Evolutionary conservation across 345 rosid species (phyloP), one percentile per base, ranked within the genome.

Genomic region (Populus deltoides): DNA sequence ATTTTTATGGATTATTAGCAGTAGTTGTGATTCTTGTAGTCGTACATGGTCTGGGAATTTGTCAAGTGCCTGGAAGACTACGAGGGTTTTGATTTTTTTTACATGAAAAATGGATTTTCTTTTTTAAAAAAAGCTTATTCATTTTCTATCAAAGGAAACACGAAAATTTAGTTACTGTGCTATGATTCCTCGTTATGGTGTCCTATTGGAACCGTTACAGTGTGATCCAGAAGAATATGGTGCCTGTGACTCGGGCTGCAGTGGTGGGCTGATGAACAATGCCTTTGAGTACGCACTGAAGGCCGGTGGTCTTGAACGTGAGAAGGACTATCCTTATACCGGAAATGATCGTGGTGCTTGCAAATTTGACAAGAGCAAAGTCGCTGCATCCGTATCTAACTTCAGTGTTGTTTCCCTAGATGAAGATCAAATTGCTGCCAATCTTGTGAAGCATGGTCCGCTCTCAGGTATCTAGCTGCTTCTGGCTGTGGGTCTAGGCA

Each of bases 401-500:
- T 94, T 93, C 86, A 91, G 97, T 49, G 97, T 92, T 22, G 86
- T 94, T 51, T 93, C 97, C 39, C 78, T 87, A 13, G 92, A 94
- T 8, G 98, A 94, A 81, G 94, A 91, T 47, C 97, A 93, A 85
- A 92, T 94, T 20, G 97, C 98, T 59, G 97, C 98, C 5, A 94
- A 94, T 80, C 90, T 94, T 18, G 97, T 94, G 75, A 86, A 85
- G 78, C 88, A 88, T 55, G 98, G 98, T 51, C 98, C 98, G 63
- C 97, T 96, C 75, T 94, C 98, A 71, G 91, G 99, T 94, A 88
- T 27, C 57, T 61, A 20, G 41, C 51, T 7, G 11, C 73, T 27
- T 9, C 33, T 39, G 36, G 4, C 45, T 41, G 45, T 41, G 45
- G 31, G 18, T 1, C 18, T 7, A 17, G 69, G 38, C 36, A 59